Evolutionary conservation across 148 eudicot genomes (phyloP).

Genomic region (Fagopyrum homotropicum): DNA sequence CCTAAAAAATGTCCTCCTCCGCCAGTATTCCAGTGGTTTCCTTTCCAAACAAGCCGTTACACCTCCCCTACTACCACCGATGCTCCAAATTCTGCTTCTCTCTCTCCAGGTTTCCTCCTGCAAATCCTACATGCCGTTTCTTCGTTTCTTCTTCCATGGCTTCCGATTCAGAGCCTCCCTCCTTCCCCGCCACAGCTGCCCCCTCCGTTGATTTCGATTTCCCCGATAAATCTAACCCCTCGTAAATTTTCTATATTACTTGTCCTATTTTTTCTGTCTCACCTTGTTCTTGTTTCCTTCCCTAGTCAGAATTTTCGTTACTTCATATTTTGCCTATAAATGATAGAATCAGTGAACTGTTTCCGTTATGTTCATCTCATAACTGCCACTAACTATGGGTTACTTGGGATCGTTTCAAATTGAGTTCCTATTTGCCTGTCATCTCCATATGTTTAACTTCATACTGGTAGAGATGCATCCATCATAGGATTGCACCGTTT

Average conservation of each 20-base stretch:
- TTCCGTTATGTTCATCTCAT: neutral
- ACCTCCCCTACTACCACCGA: constrained; percentile 2
- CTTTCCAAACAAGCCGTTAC: constrained; percentile 9
- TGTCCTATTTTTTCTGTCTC: neutral
- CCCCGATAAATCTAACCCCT: constrained; percentile 12
- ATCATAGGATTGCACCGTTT: neutral
- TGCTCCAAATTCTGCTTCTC: neutral
- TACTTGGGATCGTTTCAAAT: neutral
- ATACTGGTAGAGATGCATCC: neutral
- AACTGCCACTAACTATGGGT: neutral
- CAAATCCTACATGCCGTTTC: constrained; percentile 5
- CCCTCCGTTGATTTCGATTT: constrained; percentile 4
- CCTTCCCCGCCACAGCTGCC: neutral
- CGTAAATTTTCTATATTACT: neutral
- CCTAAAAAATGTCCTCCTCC: constrained; percentile 2
- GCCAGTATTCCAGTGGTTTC: constrained; percentile 1
- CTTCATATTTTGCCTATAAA: neutral
- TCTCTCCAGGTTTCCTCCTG: neutral
- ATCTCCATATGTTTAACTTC: neutral
- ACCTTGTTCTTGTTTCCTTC: neutral
- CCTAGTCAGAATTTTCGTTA: neutral
- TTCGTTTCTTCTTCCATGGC: constrained; percentile 11
- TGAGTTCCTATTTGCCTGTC: neutral
- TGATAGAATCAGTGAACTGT: neutral
- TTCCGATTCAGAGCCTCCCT: constrained; percentile 12